phyloP scores from a whole-genome alignment of 192 early-diverging fungal genomes.

The Backusella luteola region DNA sequence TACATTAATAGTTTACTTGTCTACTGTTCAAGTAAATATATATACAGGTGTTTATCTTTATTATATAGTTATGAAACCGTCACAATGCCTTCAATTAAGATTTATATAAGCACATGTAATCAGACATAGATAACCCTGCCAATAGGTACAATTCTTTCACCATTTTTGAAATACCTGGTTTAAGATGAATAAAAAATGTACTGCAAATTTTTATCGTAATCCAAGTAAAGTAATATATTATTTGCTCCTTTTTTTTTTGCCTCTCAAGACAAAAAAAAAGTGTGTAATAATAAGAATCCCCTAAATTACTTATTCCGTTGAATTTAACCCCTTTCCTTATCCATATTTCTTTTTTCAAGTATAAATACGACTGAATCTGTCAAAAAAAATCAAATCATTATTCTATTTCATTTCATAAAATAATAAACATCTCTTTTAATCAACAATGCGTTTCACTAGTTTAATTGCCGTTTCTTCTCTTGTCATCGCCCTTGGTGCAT shows the following conservation, averaged over 20 bases:
- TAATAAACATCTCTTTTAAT: neutral
- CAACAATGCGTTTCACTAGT: neutral
- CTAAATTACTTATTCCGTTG: neutral
- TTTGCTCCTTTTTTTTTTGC: neutral
- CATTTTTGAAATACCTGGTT: neutral
- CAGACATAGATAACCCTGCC: neutral
- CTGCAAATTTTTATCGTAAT: neutral
- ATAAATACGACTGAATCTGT: neutral
- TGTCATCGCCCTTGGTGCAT: neutral
- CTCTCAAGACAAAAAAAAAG: neutral
- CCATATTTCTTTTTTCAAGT: neutral
- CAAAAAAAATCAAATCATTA: neutral
- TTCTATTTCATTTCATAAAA: neutral
- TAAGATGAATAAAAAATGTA: neutral
- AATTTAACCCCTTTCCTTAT: neutral
- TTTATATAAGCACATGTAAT: neutral
- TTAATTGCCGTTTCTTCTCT: conserved; percentile 6
- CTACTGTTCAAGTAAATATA: too few species aligned
- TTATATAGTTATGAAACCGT: neutral
- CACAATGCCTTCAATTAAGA: neutral
- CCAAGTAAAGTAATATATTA: neutral
- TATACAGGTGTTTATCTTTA: neutral
- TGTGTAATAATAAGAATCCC: neutral
- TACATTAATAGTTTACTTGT: neutral
- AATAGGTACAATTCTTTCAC: neutral